phyloP scores from a whole-genome alignment of 129 eudicot species.

The Deinandra increscens region DNA sequence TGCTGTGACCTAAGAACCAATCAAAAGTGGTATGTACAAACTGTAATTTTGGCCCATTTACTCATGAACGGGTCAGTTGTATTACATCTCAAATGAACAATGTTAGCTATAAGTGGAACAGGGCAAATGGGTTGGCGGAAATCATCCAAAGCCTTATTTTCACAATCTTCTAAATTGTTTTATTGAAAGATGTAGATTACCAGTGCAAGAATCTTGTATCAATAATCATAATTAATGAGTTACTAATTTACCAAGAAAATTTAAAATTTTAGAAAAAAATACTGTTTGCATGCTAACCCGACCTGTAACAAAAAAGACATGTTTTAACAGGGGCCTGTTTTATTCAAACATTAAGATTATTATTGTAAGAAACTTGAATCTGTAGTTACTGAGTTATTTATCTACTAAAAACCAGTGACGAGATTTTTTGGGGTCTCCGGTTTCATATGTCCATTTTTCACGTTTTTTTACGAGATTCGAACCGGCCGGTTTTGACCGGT shows the following conservation, averaged over 20 bases:
- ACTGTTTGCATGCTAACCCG: neutral
- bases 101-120: neutral
- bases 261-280: neutral
- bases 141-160: neutral
- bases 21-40: neutral
- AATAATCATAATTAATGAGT: neutral
- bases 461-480: no score
- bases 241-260: neutral
- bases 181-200: neutral
- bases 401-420: neutral
- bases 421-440: no score
- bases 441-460: no score
- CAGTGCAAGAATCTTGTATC: neutral
- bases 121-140: constrained; percentile 1
- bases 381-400: neutral
- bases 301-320: neutral
- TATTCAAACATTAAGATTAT: neutral
- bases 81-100: constrained; percentile 1
- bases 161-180: neutral
- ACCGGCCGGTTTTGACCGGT: no score
- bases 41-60: neutral
- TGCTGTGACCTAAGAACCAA: constrained; percentile 67
- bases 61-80: neutral
- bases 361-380: neutral
- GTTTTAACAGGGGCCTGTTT: neutral